These are phyloP conservation scores for Elaeis oleifera DNA, from an alignment of 202 grass and related monocot genomes.

Conservation along the genomic window DNA sequence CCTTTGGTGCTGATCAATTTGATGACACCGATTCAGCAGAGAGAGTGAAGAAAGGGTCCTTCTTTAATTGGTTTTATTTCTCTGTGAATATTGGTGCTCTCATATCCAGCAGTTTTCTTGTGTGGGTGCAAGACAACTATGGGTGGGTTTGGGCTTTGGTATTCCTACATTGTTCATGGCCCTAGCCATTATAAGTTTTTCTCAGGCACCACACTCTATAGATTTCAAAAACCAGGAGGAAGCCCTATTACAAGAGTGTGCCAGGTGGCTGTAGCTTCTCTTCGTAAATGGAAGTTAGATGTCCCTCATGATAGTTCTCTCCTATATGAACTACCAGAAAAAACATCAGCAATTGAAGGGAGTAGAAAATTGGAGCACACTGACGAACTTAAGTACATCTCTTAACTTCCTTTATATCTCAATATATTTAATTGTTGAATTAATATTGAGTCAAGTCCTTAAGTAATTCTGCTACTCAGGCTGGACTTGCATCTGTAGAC, in stretches of 20 bases:
- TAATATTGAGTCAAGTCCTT: no score
- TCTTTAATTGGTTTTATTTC: constrained; percentile 96
- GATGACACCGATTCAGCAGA: constrained; percentile 80
- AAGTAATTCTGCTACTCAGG: no score
- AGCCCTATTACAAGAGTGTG: constrained; percentile 73
- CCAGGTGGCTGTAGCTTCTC: constrained; percentile 62
- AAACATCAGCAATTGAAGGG: constrained; percentile 69
- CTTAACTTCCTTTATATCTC: constrained; percentile 10
- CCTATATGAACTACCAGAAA: constrained; percentile 69
- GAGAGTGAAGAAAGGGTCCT: constrained; percentile 73
- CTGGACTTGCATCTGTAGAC: no score
- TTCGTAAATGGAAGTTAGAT: constrained; percentile 54
- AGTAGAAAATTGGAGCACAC: constrained; percentile 77
- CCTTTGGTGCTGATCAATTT: constrained; percentile 91
- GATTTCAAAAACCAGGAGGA: constrained; percentile 90
- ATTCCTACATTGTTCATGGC: constrained; percentile 91
- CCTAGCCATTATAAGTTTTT: constrained; percentile 83
- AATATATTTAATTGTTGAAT: no score
- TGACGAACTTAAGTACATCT: constrained; percentile 52
- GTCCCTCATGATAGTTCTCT: constrained; percentile 44
- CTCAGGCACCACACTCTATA: constrained; percentile 62
- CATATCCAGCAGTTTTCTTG: constrained; percentile 86
- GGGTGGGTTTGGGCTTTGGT: constrained; percentile 76
- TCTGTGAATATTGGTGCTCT: constrained; percentile 89
- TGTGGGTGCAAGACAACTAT: constrained; percentile 89